Evolutionary conservation across 345 rosid species (phyloP), one percentile per base, ranked within the genome.

Genomic region (Linum tenue): DNA sequence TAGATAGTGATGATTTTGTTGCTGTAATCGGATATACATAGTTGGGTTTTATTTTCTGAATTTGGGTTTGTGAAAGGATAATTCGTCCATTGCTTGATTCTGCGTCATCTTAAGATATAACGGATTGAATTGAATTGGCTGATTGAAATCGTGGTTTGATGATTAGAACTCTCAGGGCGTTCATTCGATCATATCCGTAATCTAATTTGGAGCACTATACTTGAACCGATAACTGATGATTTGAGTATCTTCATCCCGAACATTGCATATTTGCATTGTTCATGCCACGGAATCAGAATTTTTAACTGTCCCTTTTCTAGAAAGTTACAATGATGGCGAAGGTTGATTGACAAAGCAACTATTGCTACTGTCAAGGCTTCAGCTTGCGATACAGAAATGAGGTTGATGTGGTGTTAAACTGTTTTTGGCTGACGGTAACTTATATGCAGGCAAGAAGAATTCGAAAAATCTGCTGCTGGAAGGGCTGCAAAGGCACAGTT

Each of bases 401-500:
- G 53, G 53, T 9, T 9, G 11, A 48, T 48, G 31, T 22, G 31
- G 31, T 22, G 31, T 22, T 22, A 22, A 22, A 22, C 31, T 22
- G 31, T 48, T 12, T 48, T 15, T 9, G 9, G 15, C 14, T 48
- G 48, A 38, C 50, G 5, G 55, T 39, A 11, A 58, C 2, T 12
- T 57, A 37, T 38, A 69, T 69, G 66, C 94, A 92, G 98, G 79
- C 90, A 90, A 74, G 97, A 84, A 70, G 68, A 88, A 56, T 90
- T 88, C 62, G 87, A 92, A 37, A 88, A 90, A 66, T 92, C 98
- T 37, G 94, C 98, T 36, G 89, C 84, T 0, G 98, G 98, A 68
- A 90, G 84, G 75, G 98, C 97, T 64, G 97, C 98, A 1, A 83
- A 83, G 31, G 94, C 96, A 40, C 96, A 90, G 63, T 37, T 81